Base-by-base conservation (phyloP, 208 protist genomes). In the Acanthamoeba castellanii region DNA sequence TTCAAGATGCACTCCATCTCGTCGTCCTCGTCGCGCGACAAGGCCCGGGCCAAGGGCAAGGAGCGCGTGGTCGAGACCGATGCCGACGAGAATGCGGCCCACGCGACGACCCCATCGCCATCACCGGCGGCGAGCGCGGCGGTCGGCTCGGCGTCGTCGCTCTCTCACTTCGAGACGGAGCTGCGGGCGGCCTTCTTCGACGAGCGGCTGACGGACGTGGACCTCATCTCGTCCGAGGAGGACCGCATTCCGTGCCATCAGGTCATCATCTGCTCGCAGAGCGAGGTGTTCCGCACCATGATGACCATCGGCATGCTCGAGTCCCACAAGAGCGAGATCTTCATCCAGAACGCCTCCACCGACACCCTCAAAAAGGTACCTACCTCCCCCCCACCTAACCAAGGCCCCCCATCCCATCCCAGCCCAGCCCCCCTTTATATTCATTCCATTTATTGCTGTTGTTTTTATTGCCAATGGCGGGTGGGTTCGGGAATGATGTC, bases 231-330 rank as follows among this genome's bases (percentile, higher is more conserved):
- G 30, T 6, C 34, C 34, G 72, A 82, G 27, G 72, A 27, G 25
- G 72, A 82, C 11, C 72, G 72, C 27, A 82, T 82, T 82, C 11
- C 72, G 72, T 82, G 72, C 42, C 72, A 82, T 30, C 8, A 45
- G 27, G 72, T 82, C 27, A 82, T 82, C 30, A 37, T 82, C 18
- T 82, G 72, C 72, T 37, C 72, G 11, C 72, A 82, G 32, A 82
- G 72, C 25, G 72, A 82, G 72, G 72, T 82, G 42, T 30, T 82
- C 5, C 72, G 72, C 8, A 50, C 72, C 7, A 82, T 82, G 72
- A 47, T 82, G 72, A 82, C n/a, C 72, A 82, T 37, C 72, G 72
- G 72, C 42, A 82, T 82, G 72, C 72, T 82, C 72, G 72, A 82
- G 42, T 37, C 72, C 34, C 72, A 25, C 34, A 11, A 27, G 72